Percentiles rank a stretch among this genome's conserved stretches.
phyloP scores from a whole-genome alignment of 73 alveolate species.

The Paramecium octaurelia region DNA sequence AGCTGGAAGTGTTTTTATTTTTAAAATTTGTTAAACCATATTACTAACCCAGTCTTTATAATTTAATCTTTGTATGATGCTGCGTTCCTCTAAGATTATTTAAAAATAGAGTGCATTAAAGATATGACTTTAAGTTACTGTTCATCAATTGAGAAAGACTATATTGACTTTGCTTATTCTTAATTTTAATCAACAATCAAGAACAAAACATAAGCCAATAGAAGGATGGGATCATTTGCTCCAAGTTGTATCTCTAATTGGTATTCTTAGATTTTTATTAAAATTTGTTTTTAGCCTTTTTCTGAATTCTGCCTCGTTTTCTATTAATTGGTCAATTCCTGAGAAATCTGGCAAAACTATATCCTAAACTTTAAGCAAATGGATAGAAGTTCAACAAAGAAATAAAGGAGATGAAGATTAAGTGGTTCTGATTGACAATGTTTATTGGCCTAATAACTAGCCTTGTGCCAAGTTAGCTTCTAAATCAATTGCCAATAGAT shows the following conservation, averaged over 20 bases:
- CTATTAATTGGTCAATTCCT: background rate
- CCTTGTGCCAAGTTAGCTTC: background rate
- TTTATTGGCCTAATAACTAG: background rate
- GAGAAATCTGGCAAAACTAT: background rate
- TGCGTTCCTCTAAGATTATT: background rate
- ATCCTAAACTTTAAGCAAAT: background rate
- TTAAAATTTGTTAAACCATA: background rate
- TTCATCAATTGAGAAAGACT: background rate
- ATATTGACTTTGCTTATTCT: background rate
- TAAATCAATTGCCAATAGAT: background rate
- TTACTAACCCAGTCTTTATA: background rate
- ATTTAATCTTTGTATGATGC: slow-evolving; percentile 26
- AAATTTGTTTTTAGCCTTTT: background rate
- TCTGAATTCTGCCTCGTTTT: background rate
- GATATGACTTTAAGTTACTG: background rate
- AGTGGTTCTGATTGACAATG: background rate
- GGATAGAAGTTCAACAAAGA: background rate
- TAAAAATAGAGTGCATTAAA: background rate
- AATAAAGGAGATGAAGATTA: background rate
- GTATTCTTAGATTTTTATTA: background rate
- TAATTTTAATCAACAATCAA: background rate
- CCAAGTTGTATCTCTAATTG: background rate
- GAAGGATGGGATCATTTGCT: slow-evolving; percentile 14
- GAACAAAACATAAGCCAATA: background rate
- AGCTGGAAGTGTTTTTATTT: slow-evolving; percentile 27